A percentile compares a stretch with the other conserved stretches of the same genome.
These are phyloP conservation scores for Nepenthes gracilis DNA, from an alignment of 148 eudicot genomes.

Conservation along the genomic window DNA sequence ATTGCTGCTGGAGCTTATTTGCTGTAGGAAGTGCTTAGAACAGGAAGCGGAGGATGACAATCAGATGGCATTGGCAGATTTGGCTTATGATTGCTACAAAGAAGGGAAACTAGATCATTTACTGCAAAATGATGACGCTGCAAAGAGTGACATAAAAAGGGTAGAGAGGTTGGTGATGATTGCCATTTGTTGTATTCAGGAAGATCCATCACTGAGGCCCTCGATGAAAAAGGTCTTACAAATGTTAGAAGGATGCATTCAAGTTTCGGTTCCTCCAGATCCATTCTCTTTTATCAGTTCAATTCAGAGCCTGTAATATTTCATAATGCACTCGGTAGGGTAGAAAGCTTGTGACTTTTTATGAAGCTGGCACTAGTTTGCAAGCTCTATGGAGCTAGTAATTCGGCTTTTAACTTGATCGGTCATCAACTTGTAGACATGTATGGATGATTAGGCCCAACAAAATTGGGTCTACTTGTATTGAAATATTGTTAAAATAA, in stretches of 20 bases:
- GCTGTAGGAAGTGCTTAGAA: slow-evolving; percentile 14
- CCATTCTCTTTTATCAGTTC: slow-evolving; percentile 11
- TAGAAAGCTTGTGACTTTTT: too few relatives aligned
- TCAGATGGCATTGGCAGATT: slow-evolving; percentile 16
- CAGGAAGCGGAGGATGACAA: slow-evolving; percentile 5
- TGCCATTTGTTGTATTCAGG: slow-evolving; percentile 35
- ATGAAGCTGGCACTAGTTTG: too few relatives aligned
- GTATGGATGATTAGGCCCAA: too few relatives aligned
- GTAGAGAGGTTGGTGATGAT: slow-evolving; percentile 11
- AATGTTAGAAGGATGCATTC: slow-evolving; percentile 25
- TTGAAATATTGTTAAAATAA: too few relatives aligned
- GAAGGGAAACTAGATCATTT: slow-evolving; percentile 1
- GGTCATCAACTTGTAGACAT: too few relatives aligned
- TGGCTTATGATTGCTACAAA: slow-evolving; percentile 30
- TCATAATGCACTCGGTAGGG: too few relatives aligned
- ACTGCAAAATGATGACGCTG: slow-evolving; percentile 7
- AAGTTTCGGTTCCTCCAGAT: slow-evolving; percentile 22
- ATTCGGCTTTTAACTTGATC: too few relatives aligned
- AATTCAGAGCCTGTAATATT: too few relatives aligned
- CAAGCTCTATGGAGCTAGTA: too few relatives aligned
- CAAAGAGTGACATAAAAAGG: neutral
- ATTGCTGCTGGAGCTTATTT: slow-evolving; percentile 30
- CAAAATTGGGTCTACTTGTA: too few relatives aligned
- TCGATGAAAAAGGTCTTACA: slow-evolving; percentile 16
- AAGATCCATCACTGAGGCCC: slow-evolving; percentile 28